Evolutionary conservation across 371 early-diverging fungal genomes (phyloP).

Genomic region (Chytridiales sp.): DNA sequence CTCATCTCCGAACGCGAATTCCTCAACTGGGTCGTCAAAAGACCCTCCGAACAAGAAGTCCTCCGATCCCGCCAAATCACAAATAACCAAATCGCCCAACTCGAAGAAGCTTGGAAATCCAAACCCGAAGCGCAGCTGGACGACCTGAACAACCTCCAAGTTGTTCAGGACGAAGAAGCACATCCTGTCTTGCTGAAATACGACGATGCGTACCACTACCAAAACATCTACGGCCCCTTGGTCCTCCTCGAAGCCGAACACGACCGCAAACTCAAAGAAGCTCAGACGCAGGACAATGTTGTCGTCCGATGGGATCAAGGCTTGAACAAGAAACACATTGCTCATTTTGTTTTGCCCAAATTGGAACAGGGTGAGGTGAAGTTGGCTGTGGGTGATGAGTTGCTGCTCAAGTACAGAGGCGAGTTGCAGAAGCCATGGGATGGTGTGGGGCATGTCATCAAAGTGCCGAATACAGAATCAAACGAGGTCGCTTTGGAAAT

Average conservation of each 20-base stretch:
- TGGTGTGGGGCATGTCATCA: constrained; percentile 89
- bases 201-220: constrained; percentile 96
- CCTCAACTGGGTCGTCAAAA: constrained; percentile 91
- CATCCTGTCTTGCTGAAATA: constrained; percentile 81
- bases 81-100: constrained; percentile 75
- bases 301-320: constrained; percentile 97
- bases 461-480: constrained; percentile 89
- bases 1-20: constrained; percentile 93
- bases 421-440: constrained; percentile 84
- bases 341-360: constrained; percentile 91
- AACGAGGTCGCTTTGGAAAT: constrained; percentile 94
- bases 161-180: constrained; percentile 67
- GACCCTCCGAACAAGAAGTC: constrained; percentile 85
- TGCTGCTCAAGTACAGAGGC: constrained; percentile 84
- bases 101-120: constrained; percentile 89
- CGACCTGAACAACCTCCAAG: constrained; percentile 80
- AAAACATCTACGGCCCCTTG: constrained; percentile 91
- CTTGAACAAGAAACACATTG: constrained; percentile 88
- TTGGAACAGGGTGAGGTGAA: constrained; percentile 90
- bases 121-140: constrained; percentile 71
- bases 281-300: constrained; percentile 95
- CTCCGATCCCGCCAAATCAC: constrained; percentile 82
- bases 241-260: constrained; percentile 97
- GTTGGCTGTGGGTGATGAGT: constrained; percentile 95
- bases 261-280: constrained; percentile 91